Percentiles rank a stretch among this genome's conserved stretches.
phyloP scores from a whole-genome alignment of 306 rosid genomes.

The Trichosanthes cucumerina region DNA sequence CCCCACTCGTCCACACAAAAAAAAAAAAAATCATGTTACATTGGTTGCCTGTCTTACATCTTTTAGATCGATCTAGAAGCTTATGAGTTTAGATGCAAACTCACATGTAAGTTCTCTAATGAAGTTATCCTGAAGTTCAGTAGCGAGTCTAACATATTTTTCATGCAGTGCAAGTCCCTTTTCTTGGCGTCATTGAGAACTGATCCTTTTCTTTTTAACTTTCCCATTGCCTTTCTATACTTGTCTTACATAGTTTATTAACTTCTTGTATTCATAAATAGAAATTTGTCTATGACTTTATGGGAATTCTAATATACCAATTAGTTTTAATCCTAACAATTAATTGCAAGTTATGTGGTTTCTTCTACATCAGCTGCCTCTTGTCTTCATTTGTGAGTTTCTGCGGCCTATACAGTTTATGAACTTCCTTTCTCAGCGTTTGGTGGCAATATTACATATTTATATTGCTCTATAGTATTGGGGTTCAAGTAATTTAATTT shows the following conservation, averaged over 20 bases:
- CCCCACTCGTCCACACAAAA: not conserved
- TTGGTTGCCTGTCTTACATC: not conserved
- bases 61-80: not conserved
- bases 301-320: not conserved
- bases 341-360: not conserved
- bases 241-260: not conserved
- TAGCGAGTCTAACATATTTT: not conserved
- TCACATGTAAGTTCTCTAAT: not conserved
- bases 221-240: not conserved
- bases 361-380: not conserved
- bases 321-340: not conserved
- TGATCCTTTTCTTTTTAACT: no score
- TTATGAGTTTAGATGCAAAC: not conserved
- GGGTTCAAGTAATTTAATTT: constrained; percentile 13
- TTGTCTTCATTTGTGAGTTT: not conserved
- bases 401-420: constrained; percentile 13
- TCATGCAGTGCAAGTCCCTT: not conserved
- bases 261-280: not conserved
- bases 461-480: not conserved
- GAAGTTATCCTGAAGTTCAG: not conserved
- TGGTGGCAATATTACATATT: constrained; percentile 2
- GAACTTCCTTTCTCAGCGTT: constrained; percentile 7
- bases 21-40: not conserved
- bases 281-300: not conserved
- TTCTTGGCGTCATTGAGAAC: not conserved